Percentiles rank a stretch among this genome's conserved stretches.
These are phyloP conservation scores for Lecanicillium sp. DNA, from an alignment of 2,329 filamentous ascomycete genomes.

Conservation along the genomic window DNA sequence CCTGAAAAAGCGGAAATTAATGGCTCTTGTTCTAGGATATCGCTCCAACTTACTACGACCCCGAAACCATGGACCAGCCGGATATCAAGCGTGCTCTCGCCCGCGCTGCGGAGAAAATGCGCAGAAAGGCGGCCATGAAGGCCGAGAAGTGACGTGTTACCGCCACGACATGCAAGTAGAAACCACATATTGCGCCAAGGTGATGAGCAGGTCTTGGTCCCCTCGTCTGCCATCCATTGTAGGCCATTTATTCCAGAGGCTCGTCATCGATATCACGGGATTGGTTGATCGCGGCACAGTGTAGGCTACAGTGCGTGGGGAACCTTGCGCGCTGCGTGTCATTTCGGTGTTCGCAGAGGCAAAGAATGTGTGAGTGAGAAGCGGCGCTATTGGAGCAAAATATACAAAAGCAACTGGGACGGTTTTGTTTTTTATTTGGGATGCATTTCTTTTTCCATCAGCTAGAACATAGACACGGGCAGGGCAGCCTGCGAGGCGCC, in stretches of 20 bases:
- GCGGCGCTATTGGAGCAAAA: conserved; percentile 10
- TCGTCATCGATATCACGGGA: too few relatives aligned
- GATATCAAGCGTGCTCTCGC: conserved; percentile 69
- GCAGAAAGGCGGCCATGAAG: conserved; percentile 53
- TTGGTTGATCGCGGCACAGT: not conserved
- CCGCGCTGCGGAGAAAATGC: conserved; percentile 53
- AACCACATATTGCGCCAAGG: not conserved
- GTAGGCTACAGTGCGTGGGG: too few relatives aligned
- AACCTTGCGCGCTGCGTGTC: too few relatives aligned
- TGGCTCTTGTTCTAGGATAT: conserved; percentile 60
- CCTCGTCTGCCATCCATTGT: too few relatives aligned
- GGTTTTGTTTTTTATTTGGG: not conserved
- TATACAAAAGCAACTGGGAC: not conserved
- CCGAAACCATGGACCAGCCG: conserved; percentile 75
- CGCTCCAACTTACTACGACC: conserved; percentile 85
- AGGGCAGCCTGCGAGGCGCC: not conserved
- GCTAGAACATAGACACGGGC: conserved; percentile 7
- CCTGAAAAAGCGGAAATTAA: conserved; percentile 49
- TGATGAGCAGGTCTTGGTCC: not conserved
- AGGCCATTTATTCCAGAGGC: too few relatives aligned
- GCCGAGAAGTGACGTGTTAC: conserved; percentile 31
- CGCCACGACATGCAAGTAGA: not conserved
- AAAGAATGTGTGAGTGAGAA: not conserved
- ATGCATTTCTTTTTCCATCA: not conserved
- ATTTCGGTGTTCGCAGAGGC: not conserved